Evolutionary conservation across 1,139 yeast species (phyloP), one percentile per base, ranked within the genome.

Genomic region (Sugiyamaella neomexicana): DNA sequence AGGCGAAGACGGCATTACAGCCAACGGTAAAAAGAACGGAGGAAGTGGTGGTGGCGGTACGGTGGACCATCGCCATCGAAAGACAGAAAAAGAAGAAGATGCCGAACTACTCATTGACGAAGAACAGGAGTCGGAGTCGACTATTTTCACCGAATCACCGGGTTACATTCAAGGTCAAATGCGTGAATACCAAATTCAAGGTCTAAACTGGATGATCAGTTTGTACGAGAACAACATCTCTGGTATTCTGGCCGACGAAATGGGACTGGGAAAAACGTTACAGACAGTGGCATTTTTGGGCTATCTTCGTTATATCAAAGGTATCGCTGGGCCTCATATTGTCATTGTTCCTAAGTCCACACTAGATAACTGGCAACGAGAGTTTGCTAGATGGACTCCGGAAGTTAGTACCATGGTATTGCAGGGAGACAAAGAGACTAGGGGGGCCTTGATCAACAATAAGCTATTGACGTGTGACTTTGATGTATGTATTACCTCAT

Each of bases 181-280:
- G 59, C 78, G 97, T 64, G 91, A 87, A 61, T 91, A 91, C 70
- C 98, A 91, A 72, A 79, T 91, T 57, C 96, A 89, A 68, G 98
- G 98, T 56, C 77, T 91, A 62, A 91, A 91, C 72, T 90, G 98
- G 98, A 75, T 90, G 68, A 82, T 90, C n/a, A 81, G 90, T 0
- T 73, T 91, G 53, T 83, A 86, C 65, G 91, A 87, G 62, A 89
- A 90, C 71, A 82, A 85, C 63, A 77, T 90, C 54, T 85, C 95
- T 1, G 98, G 98, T 44, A 91, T 93, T 52, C 77, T 93, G 55
- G 99, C 99, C 5, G 99, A 93, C 71, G 99, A 93, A 72, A 93
- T 93, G 99, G 99, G 99, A 1, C 78, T 93, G 55, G 99, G 99
- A 58, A 93, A 93, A 67, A 93, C 99, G 1, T 77, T 93, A 56